phyloP scores from a whole-genome alignment of 768 basidiomycete species.

The Auriscalpium orientale region DNA sequence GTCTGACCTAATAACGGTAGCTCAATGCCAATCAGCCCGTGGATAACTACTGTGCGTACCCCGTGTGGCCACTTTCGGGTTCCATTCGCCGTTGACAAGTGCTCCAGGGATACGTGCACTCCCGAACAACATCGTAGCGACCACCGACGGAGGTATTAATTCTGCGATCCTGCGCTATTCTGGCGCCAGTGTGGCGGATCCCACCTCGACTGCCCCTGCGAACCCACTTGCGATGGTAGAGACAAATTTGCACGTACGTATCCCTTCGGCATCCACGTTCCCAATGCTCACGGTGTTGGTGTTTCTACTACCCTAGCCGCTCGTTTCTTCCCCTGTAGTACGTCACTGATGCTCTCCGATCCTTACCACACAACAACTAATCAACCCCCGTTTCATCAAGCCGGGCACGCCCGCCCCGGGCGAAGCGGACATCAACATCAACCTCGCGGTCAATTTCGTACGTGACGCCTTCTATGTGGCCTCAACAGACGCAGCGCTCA shows the following conservation, averaged over 20 bases:
- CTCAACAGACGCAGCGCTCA: no score
- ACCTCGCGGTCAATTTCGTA: not conserved
- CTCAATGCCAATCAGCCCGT: slow-evolving; percentile 28
- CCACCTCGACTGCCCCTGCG: slow-evolving; percentile 19
- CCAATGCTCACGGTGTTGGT: not conserved
- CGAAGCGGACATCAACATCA: slow-evolving; percentile 3
- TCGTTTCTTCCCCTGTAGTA: not conserved
- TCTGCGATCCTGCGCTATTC: slow-evolving; percentile 34
- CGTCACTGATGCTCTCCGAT: not conserved
- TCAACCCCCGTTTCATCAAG: not conserved
- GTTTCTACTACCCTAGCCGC: not conserved
- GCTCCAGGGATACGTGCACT: slow-evolving; percentile 1
- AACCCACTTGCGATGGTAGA: not conserved
- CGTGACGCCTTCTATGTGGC: not conserved
- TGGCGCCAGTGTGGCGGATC: slow-evolving; percentile 29
- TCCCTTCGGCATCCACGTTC: no score
- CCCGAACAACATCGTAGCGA: not conserved
- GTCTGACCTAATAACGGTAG: not conserved
- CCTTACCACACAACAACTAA: not conserved
- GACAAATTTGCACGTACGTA: not conserved
- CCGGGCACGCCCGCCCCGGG: not conserved
- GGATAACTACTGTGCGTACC: slow-evolving; percentile 32
- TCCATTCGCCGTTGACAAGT: not conserved
- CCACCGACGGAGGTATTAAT: slow-evolving; percentile 15
- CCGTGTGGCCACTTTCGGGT: no score